phyloP scores from a whole-genome alignment of 768 basidiomycete species.

The Nevesoporus exiguus region DNA sequence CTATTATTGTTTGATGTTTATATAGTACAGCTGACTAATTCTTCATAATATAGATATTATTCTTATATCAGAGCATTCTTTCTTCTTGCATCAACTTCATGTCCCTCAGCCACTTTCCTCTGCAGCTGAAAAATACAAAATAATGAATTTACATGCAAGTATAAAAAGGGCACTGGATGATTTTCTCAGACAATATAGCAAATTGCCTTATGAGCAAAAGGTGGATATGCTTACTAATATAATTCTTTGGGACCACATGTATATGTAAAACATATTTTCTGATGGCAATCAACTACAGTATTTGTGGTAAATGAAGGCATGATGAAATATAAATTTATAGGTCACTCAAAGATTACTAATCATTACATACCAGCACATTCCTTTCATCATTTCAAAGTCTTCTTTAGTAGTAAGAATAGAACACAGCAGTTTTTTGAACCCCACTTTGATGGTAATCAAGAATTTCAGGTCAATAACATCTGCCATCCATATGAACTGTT shows the following conservation, averaged over 20 bases:
- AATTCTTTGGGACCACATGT: neutral
- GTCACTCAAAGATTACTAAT: too few relatives aligned
- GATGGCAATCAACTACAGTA: too few relatives aligned
- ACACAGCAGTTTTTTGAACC: too few relatives aligned
- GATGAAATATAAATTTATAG: too few relatives aligned
- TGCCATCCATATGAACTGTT: too few relatives aligned
- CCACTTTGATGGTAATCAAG: too few relatives aligned
- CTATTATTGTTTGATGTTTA: neutral
- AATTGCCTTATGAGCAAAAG: neutral
- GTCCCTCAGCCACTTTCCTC: neutral
- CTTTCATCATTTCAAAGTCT: too few relatives aligned
- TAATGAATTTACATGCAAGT: too few relatives aligned
- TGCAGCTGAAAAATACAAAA: neutral
- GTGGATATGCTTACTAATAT: neutral
- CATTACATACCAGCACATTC: too few relatives aligned
- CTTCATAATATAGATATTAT: neutral
- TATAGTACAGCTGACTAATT: neutral
- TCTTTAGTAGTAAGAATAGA: too few relatives aligned
- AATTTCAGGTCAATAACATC: too few relatives aligned
- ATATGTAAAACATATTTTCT: neutral
- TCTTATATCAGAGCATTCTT: neutral
- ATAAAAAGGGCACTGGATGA: neutral
- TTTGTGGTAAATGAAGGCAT: too few relatives aligned
- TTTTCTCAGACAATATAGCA: neutral
- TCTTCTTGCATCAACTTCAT: neutral